phyloP scores from a whole-genome alignment of 805 yeast genomes.

The Candida nemodendra region DNA sequence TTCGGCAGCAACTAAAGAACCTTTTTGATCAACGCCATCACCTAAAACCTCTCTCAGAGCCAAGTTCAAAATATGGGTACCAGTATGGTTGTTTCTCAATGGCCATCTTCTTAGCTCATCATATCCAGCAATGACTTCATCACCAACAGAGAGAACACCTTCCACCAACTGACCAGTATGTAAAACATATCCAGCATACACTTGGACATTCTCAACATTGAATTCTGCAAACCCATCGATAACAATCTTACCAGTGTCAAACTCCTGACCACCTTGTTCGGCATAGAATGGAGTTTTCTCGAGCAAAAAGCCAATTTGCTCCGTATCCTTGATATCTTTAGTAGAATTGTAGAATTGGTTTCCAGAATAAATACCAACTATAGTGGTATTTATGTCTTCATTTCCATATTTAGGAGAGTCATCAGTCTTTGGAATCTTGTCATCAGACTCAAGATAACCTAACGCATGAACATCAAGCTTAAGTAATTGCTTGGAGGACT shows the following conservation, averaged over 20 bases:
- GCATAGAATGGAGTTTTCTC: conserved; percentile 96
- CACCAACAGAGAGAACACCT: conserved; percentile 69
- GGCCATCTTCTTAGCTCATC: conserved; percentile 96
- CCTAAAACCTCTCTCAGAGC: conserved; percentile 88
- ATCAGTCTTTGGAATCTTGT: conserved; percentile 71
- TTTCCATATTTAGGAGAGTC: conserved; percentile 76
- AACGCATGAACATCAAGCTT: conserved; percentile 91
- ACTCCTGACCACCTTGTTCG: conserved; percentile 99
- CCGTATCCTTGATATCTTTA: conserved; percentile 32
- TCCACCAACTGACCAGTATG: conserved; percentile 87
- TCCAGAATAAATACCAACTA: conserved; percentile 72
- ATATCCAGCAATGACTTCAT: conserved; percentile 76
- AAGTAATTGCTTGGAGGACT: conserved; percentile 55
- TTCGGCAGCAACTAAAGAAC: conserved; percentile 94
- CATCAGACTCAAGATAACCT: conserved; percentile 62
- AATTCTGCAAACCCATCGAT: conserved; percentile 87
- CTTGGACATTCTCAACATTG: conserved; percentile 87
- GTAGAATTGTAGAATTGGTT: conserved; percentile 54
- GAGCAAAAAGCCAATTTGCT: conserved; percentile 75
- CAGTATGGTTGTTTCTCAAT: conserved; percentile 95
- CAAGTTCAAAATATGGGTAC: conserved; percentile 91
- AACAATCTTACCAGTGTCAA: conserved; percentile 89
- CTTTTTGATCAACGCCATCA: conserved; percentile 88
- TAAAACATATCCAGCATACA: conserved; percentile 90
- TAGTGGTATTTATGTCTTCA: conserved; percentile 65